Evolutionary conservation across 345 rosid species (phyloP), one percentile per base, ranked within the genome.

Genomic region (Cardamine chenopodiifolia): DNA sequence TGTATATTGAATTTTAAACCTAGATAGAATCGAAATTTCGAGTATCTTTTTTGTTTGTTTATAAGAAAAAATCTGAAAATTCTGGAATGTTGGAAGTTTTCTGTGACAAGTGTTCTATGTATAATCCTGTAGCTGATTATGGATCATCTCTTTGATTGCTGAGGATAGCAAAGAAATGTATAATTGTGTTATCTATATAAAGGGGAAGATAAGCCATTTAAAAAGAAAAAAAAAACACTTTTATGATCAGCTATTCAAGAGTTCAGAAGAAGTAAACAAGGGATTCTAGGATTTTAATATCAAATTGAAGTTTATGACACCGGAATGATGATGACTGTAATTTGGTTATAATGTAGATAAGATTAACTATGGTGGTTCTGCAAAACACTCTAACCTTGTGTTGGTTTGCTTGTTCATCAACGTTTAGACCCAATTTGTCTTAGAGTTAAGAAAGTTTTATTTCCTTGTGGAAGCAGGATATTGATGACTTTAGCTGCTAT

Each of bases 101-200:
- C 35, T 9, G 62, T 17, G 26, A 39, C 19, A 28, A 40, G 1
- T 57, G 45, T 1, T 29, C 31, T 4, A 45, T 58, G 48, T 15
- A 59, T 23, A 7, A 8, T 17, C 5, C 0, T 10, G n/a, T 31
- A 32, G 32, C 15, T 29, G 19, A 22, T 8, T 8, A 39, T 32
- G 6, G 6, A 39, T 26, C 8, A 22, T 52, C 57, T 22, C 61
- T 74, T 76, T 49, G 71, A 56, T 63, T 72, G 54, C 68, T 58
- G 8, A 23, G 15, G 29, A 13, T 23, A 17, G 31, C 10, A 25
- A 49, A 35, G 14, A 35, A 26, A 50, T 25, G 10, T 17, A 13
- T 47, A 18, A 25, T 34, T 25, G n/a, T 23, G 2, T 12, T 44
- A 23, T 13, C 66, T 28, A 19, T 58, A 28, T 57, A 14, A 68